Evolutionary conservation across 1,284 basidiomycete species (phyloP).

Genomic region (Cryptococcus wingfieldii): DNA sequence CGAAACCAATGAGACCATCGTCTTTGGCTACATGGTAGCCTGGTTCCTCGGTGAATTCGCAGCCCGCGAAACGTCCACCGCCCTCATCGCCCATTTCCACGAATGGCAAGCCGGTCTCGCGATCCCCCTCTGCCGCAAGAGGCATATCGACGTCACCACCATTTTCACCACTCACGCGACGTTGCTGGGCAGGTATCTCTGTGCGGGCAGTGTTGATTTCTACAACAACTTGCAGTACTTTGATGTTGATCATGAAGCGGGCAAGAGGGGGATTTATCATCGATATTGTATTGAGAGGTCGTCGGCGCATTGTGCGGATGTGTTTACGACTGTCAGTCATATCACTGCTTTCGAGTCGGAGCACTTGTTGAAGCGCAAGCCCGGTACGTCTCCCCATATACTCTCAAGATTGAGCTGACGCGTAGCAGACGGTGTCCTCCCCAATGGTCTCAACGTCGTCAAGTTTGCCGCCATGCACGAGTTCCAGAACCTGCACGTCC

Average conservation of each 20-base stretch:
- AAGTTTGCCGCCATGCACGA: constrained; percentile 94
- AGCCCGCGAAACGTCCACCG: constrained; percentile 68
- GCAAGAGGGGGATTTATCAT: constrained; percentile 88
- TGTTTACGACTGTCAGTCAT: constrained; percentile 96
- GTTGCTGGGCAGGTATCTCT: constrained; percentile 93
- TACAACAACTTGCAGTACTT: constrained; percentile 99
- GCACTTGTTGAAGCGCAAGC: constrained; percentile 94
- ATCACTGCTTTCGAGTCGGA: constrained; percentile 97
- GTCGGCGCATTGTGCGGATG: constrained; percentile 90
- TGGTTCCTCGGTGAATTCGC: constrained; percentile 98
- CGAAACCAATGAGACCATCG: constrained; percentile 97
- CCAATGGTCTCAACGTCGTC: constrained; percentile 95
- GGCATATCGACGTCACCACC: constrained; percentile 95
- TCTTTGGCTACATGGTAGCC: constrained; percentile 98
- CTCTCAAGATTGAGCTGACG: no score
- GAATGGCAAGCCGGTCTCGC: constrained; percentile 99
- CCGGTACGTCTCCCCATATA: constrained; percentile 44
- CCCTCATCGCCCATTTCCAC: constrained; percentile 96
- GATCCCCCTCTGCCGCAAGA: constrained; percentile 90
- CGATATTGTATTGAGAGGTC: constrained; percentile 96
- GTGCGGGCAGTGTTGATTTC: constrained; percentile 95
- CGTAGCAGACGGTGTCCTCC: constrained; percentile 79
- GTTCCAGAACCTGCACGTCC: constrained; percentile 93
- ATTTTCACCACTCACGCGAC: constrained; percentile 99
- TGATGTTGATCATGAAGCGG: constrained; percentile 98